Conservation (phyloP, 2,329 filamentous ascomycete species). For the Colletotrichum sp. region DNA sequence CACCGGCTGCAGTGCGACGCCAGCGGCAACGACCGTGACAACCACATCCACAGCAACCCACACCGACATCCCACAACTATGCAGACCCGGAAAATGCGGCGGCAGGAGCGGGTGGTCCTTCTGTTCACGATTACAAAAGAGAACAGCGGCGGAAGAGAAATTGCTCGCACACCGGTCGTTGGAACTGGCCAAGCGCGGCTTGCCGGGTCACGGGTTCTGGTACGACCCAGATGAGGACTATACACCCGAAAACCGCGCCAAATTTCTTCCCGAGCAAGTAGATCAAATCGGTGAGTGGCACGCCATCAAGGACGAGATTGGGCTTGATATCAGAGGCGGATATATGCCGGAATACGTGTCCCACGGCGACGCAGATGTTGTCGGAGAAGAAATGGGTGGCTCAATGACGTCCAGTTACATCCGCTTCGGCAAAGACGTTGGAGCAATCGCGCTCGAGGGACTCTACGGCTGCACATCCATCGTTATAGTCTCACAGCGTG, state of each 20-base stretch:
- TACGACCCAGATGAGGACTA: not conserved
- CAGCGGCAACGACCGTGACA: not conserved
- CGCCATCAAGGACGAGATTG: not conserved
- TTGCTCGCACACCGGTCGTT: not conserved
- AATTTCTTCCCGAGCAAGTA: not conserved
- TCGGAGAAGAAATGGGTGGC: not conserved
- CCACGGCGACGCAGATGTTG: not conserved
- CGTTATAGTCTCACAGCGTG: not conserved
- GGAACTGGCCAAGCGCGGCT: not conserved
- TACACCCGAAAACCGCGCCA: not conserved
- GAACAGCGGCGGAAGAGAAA: not conserved
- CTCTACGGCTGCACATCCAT: slow-evolving; percentile 8
- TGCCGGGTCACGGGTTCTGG: not conserved
- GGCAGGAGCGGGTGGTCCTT: not conserved
- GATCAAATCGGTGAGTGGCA: not conserved
- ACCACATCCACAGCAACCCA: not conserved
- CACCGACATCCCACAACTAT: not conserved
- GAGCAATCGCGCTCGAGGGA: not conserved
- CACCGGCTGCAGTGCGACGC: not conserved
- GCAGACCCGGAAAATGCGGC: not conserved
- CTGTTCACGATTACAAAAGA: not conserved
- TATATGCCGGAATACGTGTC: not conserved
- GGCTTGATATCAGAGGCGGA: not conserved
- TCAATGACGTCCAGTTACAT: not conserved
- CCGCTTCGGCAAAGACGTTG: not conserved